phyloP scores from a whole-genome alignment of 75 land plant species.

The Adiantum capillusveneris region DNA sequence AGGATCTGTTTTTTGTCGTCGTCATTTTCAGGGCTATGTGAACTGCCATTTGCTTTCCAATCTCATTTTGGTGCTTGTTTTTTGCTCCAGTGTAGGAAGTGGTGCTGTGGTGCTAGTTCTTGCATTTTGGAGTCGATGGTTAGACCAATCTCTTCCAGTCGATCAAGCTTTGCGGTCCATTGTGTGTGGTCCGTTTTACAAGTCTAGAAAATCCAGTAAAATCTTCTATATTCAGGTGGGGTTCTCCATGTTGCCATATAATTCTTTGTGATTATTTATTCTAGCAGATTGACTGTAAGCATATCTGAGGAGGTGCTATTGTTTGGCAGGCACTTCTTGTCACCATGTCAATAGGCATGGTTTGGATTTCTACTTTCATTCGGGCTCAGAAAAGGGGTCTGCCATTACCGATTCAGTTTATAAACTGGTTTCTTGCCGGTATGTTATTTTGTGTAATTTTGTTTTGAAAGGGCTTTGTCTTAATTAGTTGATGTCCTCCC shows the following conservation, averaged over 20 bases:
- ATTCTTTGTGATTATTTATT: too few relatives aligned
- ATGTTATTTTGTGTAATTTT: too few relatives aligned
- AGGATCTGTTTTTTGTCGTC: too few relatives aligned
- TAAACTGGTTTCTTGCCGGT: constrained; percentile 68
- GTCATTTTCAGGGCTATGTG: too few relatives aligned
- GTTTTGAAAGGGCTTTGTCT: too few relatives aligned
- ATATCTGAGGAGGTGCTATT: background rate
- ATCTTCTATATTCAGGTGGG: constrained; percentile 61
- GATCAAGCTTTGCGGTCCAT: constrained; percentile 33
- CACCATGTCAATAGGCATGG: constrained; percentile 60
- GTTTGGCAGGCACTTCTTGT: constrained; percentile 48
- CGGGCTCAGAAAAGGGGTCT: constrained; percentile 68
- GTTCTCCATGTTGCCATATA: background rate
- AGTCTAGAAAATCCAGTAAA: constrained; percentile 19
- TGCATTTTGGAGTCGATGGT: constrained; percentile 43
- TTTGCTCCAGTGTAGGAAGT: constrained; percentile 49
- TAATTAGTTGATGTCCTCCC: too few relatives aligned
- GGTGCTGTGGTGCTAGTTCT: constrained; percentile 49
- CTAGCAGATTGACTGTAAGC: background rate
- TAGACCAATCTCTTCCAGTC: constrained; percentile 27
- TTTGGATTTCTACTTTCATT: constrained; percentile 62
- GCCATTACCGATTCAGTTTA: constrained; percentile 50
- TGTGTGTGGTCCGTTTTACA: constrained; percentile 19
- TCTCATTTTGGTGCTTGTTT: background rate
- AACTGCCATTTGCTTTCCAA: too few relatives aligned